Base-by-base conservation (phyloP, 257 asterid genomes). In the Penstemon eatonii region DNA sequence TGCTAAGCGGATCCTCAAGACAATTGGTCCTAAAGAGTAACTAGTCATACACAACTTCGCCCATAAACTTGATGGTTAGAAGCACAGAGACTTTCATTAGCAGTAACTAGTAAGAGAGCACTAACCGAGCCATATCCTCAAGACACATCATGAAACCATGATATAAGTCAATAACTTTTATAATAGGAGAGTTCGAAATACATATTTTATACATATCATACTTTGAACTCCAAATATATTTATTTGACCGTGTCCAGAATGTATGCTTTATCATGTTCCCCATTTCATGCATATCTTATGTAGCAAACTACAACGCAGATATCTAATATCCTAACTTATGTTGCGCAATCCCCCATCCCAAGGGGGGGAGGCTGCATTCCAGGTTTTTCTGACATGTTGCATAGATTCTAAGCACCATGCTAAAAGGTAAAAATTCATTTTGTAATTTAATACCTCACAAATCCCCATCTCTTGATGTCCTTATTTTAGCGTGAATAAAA, bases 91-190 rank as follows among this genome's bases (percentile, higher is more conserved):
- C 62, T 50, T 53, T 36, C 13, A 56, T 13, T 6, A 73, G 68
- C 57, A 59, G 45, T n/a, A n/a, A n/a, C n/a, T n/a, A n/a, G n/a
- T 11, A 25, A 43, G 69, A 10, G 43, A 38, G 4, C 75, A 72
- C 6, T 40, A 37, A 58, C 19, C 73, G 45, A 55, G 63, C 60
- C 36, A 38, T 37, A 38, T 73, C 70, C 70, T 6, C 18, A 0
- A 25, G 54, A 12, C 4, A 11, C 60, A 55, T 5, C 56, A 45
- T 6, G 44, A 50, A 12, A 40, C 50, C 66, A 56, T 61, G 69
- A 58, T 54, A 41, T 33, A 65, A 37, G 57, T 67, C n/a, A 57
- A 45, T 56, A 36, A 18, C 36, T 15, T 40, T 25, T 42, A 50
- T 9, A 53, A 44, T 9, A 0, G 15, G 19, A 45, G 15, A 18